Evolutionary conservation across 176 grass and related monocot species (phyloP).

Genomic region (Hsuehochloa calcarea): DNA sequence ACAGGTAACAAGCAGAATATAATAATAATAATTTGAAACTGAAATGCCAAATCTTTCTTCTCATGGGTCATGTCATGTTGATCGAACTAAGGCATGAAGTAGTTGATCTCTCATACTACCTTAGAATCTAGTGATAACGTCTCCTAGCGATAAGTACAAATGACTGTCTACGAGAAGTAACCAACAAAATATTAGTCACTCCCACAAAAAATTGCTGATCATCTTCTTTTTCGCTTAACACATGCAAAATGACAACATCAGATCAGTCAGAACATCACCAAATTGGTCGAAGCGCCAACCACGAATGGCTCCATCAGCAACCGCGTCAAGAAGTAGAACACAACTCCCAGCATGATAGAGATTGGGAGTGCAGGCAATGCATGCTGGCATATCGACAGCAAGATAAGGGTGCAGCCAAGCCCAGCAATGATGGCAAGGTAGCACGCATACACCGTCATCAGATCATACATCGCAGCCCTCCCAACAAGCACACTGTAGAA

Average conservation of each 20-base stretch:
- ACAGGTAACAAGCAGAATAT: background rate
- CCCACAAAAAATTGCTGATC: constrained; percentile 8
- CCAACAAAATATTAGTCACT: constrained; percentile 39
- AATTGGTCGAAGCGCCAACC: constrained; percentile 65
- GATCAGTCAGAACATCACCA: constrained; percentile 90
- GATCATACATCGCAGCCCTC: constrained; percentile 96
- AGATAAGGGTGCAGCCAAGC: constrained; percentile 94
- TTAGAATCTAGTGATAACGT: background rate
- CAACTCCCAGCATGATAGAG: constrained; percentile 69
- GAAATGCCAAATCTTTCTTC: constrained; percentile 9
- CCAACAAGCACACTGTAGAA: constrained; percentile 97
- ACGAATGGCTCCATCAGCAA: constrained; percentile 96
- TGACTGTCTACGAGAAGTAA: background rate
- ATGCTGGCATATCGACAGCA: constrained; percentile 77
- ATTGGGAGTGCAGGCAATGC: constrained; percentile 91
- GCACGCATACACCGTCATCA: constrained; percentile 99
- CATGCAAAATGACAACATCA: constrained; percentile 9
- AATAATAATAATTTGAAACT: constrained; percentile 2
- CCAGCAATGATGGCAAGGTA: constrained; percentile 97
- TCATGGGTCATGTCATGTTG: constrained; percentile 29
- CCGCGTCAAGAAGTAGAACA: constrained; percentile 98
- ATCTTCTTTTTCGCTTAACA: background rate
- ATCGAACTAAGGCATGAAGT: constrained; percentile 26
- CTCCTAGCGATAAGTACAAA: constrained; percentile 29
- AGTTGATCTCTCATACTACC: constrained; percentile 10